Evolutionary conservation across 106 monocot species (phyloP), one percentile per base, ranked within the genome.

Genomic region (Dioscorea dumetorum): DNA sequence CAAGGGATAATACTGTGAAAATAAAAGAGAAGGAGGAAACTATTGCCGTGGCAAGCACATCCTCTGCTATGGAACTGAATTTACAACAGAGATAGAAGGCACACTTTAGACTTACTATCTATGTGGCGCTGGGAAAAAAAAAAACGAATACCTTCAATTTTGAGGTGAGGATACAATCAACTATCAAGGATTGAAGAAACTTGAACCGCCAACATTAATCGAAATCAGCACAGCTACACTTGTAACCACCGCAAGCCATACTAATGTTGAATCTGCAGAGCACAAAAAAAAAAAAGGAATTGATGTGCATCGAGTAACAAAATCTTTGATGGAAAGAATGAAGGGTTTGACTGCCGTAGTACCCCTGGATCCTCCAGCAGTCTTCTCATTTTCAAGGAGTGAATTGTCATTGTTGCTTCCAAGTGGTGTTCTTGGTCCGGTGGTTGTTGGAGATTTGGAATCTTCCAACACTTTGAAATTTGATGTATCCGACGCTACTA

Each of bases 211-310:
- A 10, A 88, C 58, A 69, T 79, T 97, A 35, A 78, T 73, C 62
- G 91, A 77, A 70, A 84, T 77, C 71, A 97, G 76, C 70, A 91
- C 76, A 17, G 86, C 82, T 63, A 92, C 64, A 67, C 88, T 70
- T 41, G 95, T 87, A 66, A 97, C 74, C 20, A 74, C 78, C 16
- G 86, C 86, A 80, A 91, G 86, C 91, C 91, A 97, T 31, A 87
- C 21, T 72, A 91, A 70, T 28, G 84, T 61, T 5, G 80, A 80
- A 24, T 88, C 95, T 97, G 82, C 57, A 80, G 8, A 68, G 63
- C 18, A 11, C 41, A 49, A 17, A 60, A 64, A n/a, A 22, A 62
- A 17, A 13, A 49, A 1, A 28, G 28, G 3, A 28, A 6, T 41
- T 41, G 10, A 41, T 41, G 41, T 0, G 9, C 41, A 41, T 41